Conservation (phyloP, 306 rosid species). For the Vigna hirtella region DNA sequence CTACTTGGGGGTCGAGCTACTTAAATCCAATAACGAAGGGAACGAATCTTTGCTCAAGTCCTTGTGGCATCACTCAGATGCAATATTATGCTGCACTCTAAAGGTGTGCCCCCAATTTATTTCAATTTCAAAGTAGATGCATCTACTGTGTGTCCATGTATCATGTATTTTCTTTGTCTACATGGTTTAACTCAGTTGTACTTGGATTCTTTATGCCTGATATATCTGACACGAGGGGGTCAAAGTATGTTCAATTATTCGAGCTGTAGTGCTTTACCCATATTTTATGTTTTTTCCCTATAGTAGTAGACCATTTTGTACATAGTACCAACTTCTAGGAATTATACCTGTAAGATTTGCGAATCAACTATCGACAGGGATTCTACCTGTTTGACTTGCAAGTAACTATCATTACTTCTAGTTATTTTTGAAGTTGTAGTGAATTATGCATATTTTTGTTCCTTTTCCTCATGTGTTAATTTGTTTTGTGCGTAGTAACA, state of each 20-base stretch:
- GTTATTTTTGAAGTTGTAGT: not conserved
- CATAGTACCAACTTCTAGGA: not conserved
- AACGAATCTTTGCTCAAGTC: constrained; percentile 79
- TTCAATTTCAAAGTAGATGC: not conserved
- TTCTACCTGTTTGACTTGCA: too few species aligned
- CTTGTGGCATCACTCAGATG: constrained; percentile 97
- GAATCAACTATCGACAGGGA: not conserved
- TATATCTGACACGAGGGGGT: not conserved
- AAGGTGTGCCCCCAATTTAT: constrained; percentile 62
- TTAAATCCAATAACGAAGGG: constrained; percentile 76
- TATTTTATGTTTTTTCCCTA: not conserved
- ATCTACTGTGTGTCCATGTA: not conserved
- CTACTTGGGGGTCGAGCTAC: constrained; percentile 87
- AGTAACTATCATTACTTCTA: too few species aligned
- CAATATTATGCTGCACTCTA: constrained; percentile 90
- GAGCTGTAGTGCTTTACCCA: not conserved
- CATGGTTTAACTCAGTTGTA: not conserved
- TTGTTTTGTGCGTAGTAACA: not conserved
- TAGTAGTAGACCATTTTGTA: constrained; percentile 8
- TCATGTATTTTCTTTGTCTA: constrained; percentile 16
- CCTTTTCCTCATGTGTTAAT: not conserved
- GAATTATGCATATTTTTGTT: not conserved
- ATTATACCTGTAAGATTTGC: not conserved
- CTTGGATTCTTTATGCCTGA: not conserved
- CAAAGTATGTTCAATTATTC: constrained; percentile 6